Base-by-base conservation (phyloP, 2,329 filamentous ascomycete species). In the Orbilia oligospora region DNA sequence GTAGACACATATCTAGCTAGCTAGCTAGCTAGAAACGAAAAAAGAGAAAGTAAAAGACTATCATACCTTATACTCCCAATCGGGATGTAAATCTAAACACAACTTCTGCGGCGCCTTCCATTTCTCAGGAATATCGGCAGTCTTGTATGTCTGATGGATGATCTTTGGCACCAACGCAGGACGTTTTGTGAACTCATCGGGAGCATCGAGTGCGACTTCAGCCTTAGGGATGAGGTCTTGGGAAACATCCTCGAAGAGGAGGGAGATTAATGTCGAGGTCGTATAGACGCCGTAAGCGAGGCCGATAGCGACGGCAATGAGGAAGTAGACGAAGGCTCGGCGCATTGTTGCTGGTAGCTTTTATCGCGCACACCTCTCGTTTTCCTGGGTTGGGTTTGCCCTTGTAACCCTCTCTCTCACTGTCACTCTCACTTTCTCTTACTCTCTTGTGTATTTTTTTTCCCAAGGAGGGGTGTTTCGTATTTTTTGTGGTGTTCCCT, bases 131-230 rank as follows among this genome's bases (percentile, higher is more conserved):
- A 93, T 90, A 51, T 87, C 89, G 71, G 90, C 88, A 83, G 92
- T 93, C 82, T 89, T 89, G 84, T 92, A 93, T 9, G 91, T 93
- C 83, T 93, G 91, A 85, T 93, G 91, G 71, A 93, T 92, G 82
- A 93, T 93, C 84, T 91, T 92, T 58, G 91, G 91, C 63, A 93
- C 92, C 80, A 92, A 83, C 81, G 90, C 89, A 9, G 88, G 87
- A 56, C 86, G 86, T 79, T 88, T 87, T 80, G 89, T 88, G 80
- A 88, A 82, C 10, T 76, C 33, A 79, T 87, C 88, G 3, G 89
- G 89, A 82, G 90, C 90, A 16, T 89, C 89, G 8, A 89, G 88
- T 14, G 90, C 90, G 51, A 93, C 87, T 81, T 93, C 91, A 65
- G 88, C 87, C 80, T 87, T 87, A 80, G 88, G 88, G 73, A 93